These are phyloP conservation scores for Echites panduratus DNA, from an alignment of 257 asterid genomes.

Conservation along the genomic window DNA sequence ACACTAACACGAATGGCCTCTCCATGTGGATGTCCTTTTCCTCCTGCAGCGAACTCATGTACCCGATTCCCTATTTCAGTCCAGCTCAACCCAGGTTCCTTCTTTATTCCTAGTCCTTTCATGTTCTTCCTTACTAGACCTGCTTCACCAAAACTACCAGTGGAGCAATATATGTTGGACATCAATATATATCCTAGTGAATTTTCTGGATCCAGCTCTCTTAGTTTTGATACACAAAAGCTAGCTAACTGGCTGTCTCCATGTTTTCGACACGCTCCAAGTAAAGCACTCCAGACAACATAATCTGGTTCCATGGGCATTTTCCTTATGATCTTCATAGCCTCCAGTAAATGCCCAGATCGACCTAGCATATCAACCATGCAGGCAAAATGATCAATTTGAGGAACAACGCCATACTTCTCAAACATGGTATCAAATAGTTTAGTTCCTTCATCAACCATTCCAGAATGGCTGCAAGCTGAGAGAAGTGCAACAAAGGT, in stretches of 20 bases:
- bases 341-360: conserved; percentile 59
- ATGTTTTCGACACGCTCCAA: conserved; percentile 80
- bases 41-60: conserved; percentile 83
- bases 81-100: conserved; percentile 91
- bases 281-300: conserved; percentile 84
- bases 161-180: conserved; percentile 55
- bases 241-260: conserved; percentile 52
- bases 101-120: conserved; percentile 47
- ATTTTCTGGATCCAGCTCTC: conserved; percentile 57
- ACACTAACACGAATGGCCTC: conserved; percentile 40
- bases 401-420: conserved; percentile 60
- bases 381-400: conserved; percentile 81
- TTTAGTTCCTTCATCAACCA: conserved; percentile 62
- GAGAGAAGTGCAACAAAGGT: conserved; percentile 73
- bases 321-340: conserved; percentile 40
- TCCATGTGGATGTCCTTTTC: conserved; percentile 44
- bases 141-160: conserved; percentile 42
- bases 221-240: conserved; percentile 51
- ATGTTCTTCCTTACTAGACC: conserved; percentile 45
- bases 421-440: conserved; percentile 48
- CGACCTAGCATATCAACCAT: conserved; percentile 70
- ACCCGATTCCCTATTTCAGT: conserved; percentile 42
- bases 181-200: conserved; percentile 68
- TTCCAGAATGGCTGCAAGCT: conserved; percentile 79
- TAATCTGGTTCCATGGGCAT: conserved; percentile 73